phyloP scores from a whole-genome alignment of 768 basidiomycete species.

The Erythrobasidium yunnanense region DNA sequence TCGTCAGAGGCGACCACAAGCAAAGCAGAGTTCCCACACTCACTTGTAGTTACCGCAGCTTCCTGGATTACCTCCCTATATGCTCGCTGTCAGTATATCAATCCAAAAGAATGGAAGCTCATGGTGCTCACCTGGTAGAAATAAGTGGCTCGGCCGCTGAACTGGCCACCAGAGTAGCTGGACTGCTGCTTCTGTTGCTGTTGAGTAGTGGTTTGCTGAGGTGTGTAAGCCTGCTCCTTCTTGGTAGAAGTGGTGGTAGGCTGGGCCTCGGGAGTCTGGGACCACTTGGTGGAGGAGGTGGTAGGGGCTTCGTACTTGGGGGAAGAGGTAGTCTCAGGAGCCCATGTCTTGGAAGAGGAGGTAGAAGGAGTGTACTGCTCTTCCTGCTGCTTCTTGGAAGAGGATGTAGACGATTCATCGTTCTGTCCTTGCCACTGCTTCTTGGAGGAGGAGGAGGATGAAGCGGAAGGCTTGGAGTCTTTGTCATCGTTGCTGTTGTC shows the following conservation, averaged over 20 bases:
- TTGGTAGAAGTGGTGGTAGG: constrained; percentile 17
- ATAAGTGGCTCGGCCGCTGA: not conserved
- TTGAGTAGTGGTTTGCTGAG: not conserved
- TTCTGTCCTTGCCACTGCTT: not conserved
- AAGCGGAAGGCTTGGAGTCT: not conserved
- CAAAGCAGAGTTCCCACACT: no score
- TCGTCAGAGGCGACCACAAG: no score
- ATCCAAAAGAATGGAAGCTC: not conserved
- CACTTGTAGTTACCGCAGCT: constrained; percentile 76
- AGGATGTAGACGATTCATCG: constrained; percentile 1
- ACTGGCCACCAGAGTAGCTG: constrained; percentile 3
- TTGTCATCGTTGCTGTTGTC: constrained; percentile 8
- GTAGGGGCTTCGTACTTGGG: no score
- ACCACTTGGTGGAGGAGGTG: no score
- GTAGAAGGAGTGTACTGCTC: not conserved
- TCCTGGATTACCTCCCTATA: constrained; percentile 47
- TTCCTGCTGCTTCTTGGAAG: constrained; percentile 9
- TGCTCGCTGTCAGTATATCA: constrained; percentile 9
- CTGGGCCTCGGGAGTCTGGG: no score
- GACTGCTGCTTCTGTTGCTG: not conserved
- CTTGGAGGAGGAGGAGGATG: not conserved
- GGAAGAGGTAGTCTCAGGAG: no score
- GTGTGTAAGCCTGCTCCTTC: no score
- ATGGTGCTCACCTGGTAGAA: not conserved
- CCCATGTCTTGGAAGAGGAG: constrained; percentile 2